These are phyloP conservation scores for Limnanthes douglasii DNA, from an alignment of 345 rosid genomes.

Conservation along the genomic window DNA sequence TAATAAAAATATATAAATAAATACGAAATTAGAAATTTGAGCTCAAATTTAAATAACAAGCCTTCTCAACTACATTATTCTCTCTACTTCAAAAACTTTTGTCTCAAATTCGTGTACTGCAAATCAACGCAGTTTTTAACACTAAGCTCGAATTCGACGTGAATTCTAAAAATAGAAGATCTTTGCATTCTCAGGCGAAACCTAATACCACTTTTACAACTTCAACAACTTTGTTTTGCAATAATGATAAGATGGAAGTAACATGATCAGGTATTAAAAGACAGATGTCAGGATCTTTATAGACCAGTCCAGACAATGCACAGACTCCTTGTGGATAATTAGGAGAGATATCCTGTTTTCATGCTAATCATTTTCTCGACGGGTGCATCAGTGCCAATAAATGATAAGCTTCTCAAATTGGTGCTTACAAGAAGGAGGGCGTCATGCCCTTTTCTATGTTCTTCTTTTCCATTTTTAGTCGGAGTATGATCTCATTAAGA, in stretches of 20 bases:
- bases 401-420: conserved; percentile 27
- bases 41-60: too few relatives aligned
- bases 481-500: conserved; percentile 77
- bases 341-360: conserved; percentile 83
- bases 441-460: conserved; percentile 62
- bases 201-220: conserved; percentile 82
- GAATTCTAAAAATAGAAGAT: too few relatives aligned
- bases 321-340: conserved; percentile 85
- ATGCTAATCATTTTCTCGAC: conserved; percentile 54
- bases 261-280: conserved; percentile 50
- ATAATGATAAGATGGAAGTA: conserved; percentile 63
- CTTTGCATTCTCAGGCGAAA: too few relatives aligned
- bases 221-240: conserved; percentile 65
- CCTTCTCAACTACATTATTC: too few relatives aligned
- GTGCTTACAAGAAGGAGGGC: conserved; percentile 40
- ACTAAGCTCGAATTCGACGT: too few relatives aligned
- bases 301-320: conserved; percentile 66
- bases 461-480: conserved; percentile 73
- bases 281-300: conserved; percentile 51
- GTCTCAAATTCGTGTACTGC: too few relatives aligned
- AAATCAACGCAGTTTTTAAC: too few relatives aligned
- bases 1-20: too few relatives aligned
- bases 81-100: too few relatives aligned
- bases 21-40: too few relatives aligned
- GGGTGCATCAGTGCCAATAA: conserved; percentile 19